These are phyloP conservation scores for Dentipellis sp. DNA, from an alignment of 768 basidiomycete species.

Conservation along the genomic window DNA sequence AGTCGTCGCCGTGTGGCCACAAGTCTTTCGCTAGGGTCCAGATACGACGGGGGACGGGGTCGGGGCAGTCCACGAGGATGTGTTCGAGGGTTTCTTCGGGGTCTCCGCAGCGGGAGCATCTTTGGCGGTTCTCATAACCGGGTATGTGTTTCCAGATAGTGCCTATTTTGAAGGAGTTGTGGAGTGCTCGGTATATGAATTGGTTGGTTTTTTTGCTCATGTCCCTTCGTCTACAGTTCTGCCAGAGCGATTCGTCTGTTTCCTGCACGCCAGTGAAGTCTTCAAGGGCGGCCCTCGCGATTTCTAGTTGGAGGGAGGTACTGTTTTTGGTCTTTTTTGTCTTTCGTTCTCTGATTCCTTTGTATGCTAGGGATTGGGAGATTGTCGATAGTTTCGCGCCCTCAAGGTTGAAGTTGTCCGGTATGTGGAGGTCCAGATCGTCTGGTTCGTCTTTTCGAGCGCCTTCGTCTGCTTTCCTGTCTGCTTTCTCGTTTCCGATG, in stretches of 20 bases:
- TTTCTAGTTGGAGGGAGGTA: neutral
- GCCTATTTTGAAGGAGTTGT: neutral
- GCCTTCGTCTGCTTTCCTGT: neutral
- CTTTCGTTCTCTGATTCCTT: neutral
- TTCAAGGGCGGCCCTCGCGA: neutral
- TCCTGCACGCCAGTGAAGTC: neutral
- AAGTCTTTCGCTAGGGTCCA: neutral
- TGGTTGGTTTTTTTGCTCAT: neutral
- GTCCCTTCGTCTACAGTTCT: neutral
- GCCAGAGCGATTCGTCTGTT: neutral
- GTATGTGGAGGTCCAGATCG: neutral
- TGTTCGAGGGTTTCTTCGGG: neutral
- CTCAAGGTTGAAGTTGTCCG: neutral
- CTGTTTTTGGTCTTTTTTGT: neutral
- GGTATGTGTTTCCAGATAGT: neutral
- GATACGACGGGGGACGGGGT: neutral
- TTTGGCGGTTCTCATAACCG: neutral
- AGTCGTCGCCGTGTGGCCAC: neutral
- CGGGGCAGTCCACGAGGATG: neutral
- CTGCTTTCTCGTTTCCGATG: conserved; percentile 10
- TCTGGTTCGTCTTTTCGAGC: neutral
- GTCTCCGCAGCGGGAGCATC: neutral
- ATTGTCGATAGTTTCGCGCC: neutral
- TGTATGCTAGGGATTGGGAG: neutral
- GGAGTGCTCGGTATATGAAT: neutral